Evolutionary conservation across 495 filamentous ascomycete species (phyloP).

Genomic region (Penicillium nucicola): DNA sequence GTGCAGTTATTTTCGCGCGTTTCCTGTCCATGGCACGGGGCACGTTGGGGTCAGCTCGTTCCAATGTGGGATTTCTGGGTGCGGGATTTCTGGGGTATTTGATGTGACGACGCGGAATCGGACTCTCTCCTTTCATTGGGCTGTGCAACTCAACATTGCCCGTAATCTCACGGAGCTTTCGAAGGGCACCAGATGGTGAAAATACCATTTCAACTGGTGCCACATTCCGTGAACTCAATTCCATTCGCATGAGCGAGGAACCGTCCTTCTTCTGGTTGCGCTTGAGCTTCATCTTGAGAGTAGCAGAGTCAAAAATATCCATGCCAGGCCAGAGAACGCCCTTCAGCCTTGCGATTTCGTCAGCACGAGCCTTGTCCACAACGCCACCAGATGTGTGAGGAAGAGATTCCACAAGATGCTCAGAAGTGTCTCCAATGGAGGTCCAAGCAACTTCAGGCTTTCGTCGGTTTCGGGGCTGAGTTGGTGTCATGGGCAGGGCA

Average conservation of each 20-base stretch:
- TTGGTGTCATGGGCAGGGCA: constrained; percentile 20
- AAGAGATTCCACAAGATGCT: constrained; percentile 5
- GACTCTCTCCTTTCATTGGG: constrained; percentile 46
- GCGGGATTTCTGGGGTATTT: constrained; percentile 21
- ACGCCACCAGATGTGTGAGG: neutral
- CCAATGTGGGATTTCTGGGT: constrained; percentile 22
- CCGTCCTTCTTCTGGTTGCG: constrained; percentile 85
- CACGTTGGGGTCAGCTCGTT: constrained; percentile 32
- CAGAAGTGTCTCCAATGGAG: constrained; percentile 4
- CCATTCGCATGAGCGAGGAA: constrained; percentile 66
- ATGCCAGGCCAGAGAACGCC: constrained; percentile 80
- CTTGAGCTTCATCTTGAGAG: constrained; percentile 68
- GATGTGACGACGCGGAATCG: constrained; percentile 36
- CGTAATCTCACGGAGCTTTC: constrained; percentile 55
- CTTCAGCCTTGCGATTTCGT: constrained; percentile 57
- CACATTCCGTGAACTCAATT: constrained; percentile 62
- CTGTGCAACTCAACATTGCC: constrained; percentile 52
- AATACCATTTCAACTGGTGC: constrained; percentile 71
- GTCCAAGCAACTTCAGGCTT: neutral
- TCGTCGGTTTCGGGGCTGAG: constrained; percentile 6
- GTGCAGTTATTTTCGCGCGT: constrained; percentile 11
- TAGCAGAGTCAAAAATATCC: constrained; percentile 85
- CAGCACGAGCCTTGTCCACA: constrained; percentile 31
- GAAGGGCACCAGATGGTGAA: constrained; percentile 50
- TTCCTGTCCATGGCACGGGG: constrained; percentile 25